Evolutionary conservation across 768 basidiomycete species (phyloP).

Genomic region (Serendipita indica): DNA sequence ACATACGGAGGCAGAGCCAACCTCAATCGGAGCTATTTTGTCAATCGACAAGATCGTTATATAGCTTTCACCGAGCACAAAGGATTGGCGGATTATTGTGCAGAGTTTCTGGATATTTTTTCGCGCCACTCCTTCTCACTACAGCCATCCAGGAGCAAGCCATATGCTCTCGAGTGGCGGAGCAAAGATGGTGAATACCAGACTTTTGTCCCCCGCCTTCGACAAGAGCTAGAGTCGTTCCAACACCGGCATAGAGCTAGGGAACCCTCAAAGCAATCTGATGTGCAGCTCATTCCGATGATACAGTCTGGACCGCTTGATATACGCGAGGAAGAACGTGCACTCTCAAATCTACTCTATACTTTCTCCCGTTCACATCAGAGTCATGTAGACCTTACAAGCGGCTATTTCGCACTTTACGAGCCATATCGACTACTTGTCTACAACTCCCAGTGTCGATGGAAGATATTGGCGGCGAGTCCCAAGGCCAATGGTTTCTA

Average conservation of each 20-base stretch:
- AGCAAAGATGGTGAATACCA: constrained; percentile 21
- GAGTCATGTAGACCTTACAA: constrained; percentile 68
- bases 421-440: constrained; percentile 65
- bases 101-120: constrained; percentile 54
- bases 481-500: constrained; percentile 97
- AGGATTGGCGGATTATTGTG: constrained; percentile 65
- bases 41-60: constrained; percentile 90
- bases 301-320: constrained; percentile 84
- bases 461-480: constrained; percentile 68
- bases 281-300: constrained; percentile 57
- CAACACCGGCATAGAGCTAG: constrained; percentile 32
- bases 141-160: constrained; percentile 13
- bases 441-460: constrained; percentile 37
- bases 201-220: constrained; percentile 53
- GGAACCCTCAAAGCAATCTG: constrained; percentile 18
- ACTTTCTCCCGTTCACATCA: constrained; percentile 20
- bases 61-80: constrained; percentile 51
- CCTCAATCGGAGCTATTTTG: constrained; percentile 83
- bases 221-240: constrained; percentile 39
- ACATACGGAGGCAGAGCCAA: constrained; percentile 54
- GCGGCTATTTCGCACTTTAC: constrained; percentile 88
- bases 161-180: constrained; percentile 13
- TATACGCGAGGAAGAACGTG: constrained; percentile 70
- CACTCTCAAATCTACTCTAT: constrained; percentile 42
- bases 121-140: constrained; percentile 58